Conservation (phyloP, 345 rosid genomes). For the Arabis hirsuta region DNA sequence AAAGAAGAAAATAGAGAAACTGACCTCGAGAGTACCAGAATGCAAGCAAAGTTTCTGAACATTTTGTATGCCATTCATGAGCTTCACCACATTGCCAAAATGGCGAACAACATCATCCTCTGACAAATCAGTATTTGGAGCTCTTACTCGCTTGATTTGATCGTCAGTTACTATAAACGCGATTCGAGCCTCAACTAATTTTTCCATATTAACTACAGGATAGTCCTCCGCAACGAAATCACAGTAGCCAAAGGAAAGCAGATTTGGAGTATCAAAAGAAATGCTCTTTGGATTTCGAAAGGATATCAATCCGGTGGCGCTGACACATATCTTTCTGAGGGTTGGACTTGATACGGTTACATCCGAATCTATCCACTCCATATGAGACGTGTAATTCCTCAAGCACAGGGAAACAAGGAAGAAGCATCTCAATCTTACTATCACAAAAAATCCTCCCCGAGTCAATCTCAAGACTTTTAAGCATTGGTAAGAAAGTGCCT, state of each 20-base stretch:
- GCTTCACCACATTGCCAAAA: slow-evolving; percentile 29
- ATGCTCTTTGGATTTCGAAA: slow-evolving; percentile 11
- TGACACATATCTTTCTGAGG: neutral
- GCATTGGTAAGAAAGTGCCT: slow-evolving; percentile 13
- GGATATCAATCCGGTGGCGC: neutral
- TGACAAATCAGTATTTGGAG: neutral
- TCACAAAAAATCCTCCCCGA: neutral
- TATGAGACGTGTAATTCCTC: neutral
- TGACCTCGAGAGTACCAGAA: slow-evolving; percentile 26
- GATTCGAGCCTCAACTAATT: neutral
- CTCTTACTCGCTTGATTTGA: slow-evolving; percentile 12
- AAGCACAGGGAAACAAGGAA: slow-evolving; percentile 27
- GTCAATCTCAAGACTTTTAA: slow-evolving; percentile 1
- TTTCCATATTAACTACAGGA: slow-evolving; percentile 22
- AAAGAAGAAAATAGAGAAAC: neutral
- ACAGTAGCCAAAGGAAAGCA: slow-evolving; percentile 12
- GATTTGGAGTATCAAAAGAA: slow-evolving; percentile 25
- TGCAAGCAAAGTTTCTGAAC: slow-evolving; percentile 19
- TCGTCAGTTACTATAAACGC: neutral
- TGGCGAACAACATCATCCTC: slow-evolving; percentile 7
- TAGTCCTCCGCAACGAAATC: slow-evolving; percentile 32
- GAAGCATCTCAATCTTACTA: slow-evolving; percentile 4
- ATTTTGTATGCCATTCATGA: slow-evolving; percentile 26
- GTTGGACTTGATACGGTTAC: neutral
- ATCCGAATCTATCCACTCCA: neutral